phyloP scores from a whole-genome alignment of 371 early-diverging fungal genomes.

The Parasitella parasitica region DNA sequence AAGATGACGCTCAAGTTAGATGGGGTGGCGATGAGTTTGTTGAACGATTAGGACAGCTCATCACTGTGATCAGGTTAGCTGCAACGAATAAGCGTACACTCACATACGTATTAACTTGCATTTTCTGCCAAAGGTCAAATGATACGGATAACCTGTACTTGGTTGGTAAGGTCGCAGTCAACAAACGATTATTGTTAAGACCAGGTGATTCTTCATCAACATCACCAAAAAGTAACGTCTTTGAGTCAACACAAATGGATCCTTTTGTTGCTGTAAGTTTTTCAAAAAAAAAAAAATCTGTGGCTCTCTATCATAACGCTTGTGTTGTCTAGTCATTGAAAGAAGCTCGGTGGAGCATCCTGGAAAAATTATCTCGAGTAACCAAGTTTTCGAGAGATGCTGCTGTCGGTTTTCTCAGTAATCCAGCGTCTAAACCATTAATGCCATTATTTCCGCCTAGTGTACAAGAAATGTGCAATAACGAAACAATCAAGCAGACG shows the following conservation, averaged over 20 bases:
- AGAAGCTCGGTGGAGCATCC: conserved; percentile 75
- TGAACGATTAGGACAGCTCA: conserved; percentile 29
- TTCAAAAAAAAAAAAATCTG: too few relatives aligned
- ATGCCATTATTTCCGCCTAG: conserved; percentile 73
- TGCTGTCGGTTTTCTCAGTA: conserved; percentile 70
- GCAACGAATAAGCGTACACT: too few relatives aligned
- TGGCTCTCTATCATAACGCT: too few relatives aligned
- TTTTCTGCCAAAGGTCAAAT: conserved; percentile 20
- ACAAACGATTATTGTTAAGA: not conserved
- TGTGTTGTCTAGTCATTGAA: conserved; percentile 60
- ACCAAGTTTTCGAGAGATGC: conserved; percentile 78
- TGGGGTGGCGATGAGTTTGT: conserved; percentile 57
- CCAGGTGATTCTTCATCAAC: not conserved
- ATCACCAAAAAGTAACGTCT: conserved; percentile 1
- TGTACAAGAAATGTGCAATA: conserved; percentile 40
- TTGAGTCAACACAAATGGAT: conserved; percentile 48
- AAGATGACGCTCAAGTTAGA: conserved; percentile 12
- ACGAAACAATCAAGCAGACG: conserved; percentile 45
- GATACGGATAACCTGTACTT: conserved; percentile 18
- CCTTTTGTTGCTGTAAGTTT: conserved; percentile 39
- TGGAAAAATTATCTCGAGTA: conserved; percentile 83
- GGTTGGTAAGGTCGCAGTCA: not conserved
- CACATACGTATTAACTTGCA: not conserved
- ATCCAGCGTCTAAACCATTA: conserved; percentile 76
- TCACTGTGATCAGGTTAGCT: conserved; percentile 24